Evolutionary conservation across 768 basidiomycete genomes (phyloP).

Genomic region (Kwoniella pini): DNA sequence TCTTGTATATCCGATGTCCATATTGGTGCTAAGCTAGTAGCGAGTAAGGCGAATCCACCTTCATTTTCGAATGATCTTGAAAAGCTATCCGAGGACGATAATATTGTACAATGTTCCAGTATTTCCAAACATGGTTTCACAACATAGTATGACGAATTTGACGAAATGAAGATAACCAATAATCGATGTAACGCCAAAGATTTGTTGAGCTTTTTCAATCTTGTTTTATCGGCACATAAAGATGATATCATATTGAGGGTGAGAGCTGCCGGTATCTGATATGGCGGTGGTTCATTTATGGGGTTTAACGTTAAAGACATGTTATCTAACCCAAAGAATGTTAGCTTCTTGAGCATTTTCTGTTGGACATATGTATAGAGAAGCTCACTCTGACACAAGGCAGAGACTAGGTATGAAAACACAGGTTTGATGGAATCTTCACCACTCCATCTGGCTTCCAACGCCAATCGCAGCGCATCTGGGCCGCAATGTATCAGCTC

Average conservation of each 20-base stretch:
- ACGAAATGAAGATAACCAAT: conserved; percentile 74
- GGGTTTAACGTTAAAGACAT: conserved; percentile 10
- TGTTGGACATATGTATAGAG: conserved; percentile 60
- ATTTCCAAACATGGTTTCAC: conserved; percentile 47
- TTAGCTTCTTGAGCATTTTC: conserved; percentile 26
- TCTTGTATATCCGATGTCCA: conserved; percentile 72
- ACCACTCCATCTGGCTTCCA: conserved; percentile 46
- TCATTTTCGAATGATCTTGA: conserved; percentile 78
- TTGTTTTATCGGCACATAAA: conserved; percentile 61
- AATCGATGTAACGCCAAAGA: conserved; percentile 77
- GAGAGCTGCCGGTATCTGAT: conserved; percentile 48
- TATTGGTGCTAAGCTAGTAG: conserved; percentile 64
- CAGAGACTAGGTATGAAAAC: conserved; percentile 80
- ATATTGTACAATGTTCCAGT: conserved; percentile 48
- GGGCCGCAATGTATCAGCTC: too few relatives aligned
- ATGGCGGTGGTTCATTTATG: conserved; percentile 30
- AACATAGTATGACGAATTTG: conserved; percentile 64
- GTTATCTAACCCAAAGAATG: conserved; percentile 13
- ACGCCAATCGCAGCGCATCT: conserved; percentile 38
- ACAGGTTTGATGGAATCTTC: conserved; percentile 69
- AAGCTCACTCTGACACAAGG: conserved; percentile 61
- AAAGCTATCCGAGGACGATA: conserved; percentile 70
- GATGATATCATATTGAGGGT: conserved; percentile 68
- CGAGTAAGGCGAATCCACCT: conserved; percentile 78
- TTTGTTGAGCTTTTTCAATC: conserved; percentile 70